Evolutionary conservation across 805 yeast genomes (phyloP).

Genomic region (Candida ortonii): DNA sequence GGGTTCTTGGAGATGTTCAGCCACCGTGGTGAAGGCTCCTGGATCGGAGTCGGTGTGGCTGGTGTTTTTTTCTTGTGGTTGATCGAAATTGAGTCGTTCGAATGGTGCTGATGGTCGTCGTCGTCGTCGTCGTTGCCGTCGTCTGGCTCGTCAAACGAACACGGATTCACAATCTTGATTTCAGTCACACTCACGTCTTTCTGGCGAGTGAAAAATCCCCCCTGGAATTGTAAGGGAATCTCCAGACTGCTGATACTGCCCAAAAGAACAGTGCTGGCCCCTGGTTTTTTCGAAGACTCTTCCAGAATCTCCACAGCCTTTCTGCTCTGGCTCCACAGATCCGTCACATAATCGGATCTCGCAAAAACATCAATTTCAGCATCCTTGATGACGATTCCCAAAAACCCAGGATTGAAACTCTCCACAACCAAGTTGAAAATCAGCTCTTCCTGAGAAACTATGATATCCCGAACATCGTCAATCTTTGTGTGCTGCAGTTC

Average conservation of each 20-base stretch:
- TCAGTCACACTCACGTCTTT: conserved; percentile 61
- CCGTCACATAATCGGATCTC: conserved; percentile 49
- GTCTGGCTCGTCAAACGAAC: conserved; percentile 36
- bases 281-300: conserved; percentile 1
- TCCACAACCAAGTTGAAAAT: conserved; percentile 74
- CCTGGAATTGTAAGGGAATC: conserved; percentile 68
- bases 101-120: conserved; percentile 11
- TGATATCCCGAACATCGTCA: conserved; percentile 59
- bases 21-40: conserved; percentile 56
- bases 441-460: conserved; percentile 81
- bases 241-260: conserved; percentile 70
- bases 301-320: too few relatives aligned
- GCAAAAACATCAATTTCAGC: conserved; percentile 86
- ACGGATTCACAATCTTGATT: conserved; percentile 72
- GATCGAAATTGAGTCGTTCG: background rate
- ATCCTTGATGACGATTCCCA: conserved; percentile 58
- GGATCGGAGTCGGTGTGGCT: conserved; percentile 13
- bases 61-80: background rate
- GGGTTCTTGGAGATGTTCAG: conserved; percentile 69
- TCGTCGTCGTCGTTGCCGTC: conserved; percentile 15
- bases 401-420: conserved; percentile 85
- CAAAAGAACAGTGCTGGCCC: conserved; percentile 56
- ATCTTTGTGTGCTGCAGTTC: conserved; percentile 71
- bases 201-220: conserved; percentile 70
- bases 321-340: too few relatives aligned